Evolutionary conservation across 2,329 filamentous ascomycete species (phyloP), one percentile per base, ranked within the genome.

Genomic region (Ilyonectria sp.): DNA sequence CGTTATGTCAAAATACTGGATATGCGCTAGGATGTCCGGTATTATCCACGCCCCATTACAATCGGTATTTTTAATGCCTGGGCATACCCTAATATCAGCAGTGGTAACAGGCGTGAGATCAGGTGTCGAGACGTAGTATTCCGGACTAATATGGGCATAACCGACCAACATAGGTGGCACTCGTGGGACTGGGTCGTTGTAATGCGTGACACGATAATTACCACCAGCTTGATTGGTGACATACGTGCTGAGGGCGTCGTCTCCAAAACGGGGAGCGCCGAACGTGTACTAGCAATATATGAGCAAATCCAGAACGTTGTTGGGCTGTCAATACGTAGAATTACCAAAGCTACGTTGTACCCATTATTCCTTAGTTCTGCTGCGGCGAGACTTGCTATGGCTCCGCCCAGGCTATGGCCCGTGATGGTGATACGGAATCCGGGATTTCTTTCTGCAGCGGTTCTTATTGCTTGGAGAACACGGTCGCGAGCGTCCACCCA

Each of bases 371-470:
- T 86, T 23, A 92, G 79, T 69, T 87, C 83, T 1, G 85, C 88
- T 0, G 85, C 88, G 0, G 85, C 91, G 6, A 94, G 77, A 7
- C 86, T 88, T 44, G 87, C 89, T 2, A 93, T 82, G 7, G 90
- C 90, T 31, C 84, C 92, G 50, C 92, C 92, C 4, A 94, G 87
- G 11, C 89, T 92, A 82, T 93, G 91, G 35, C 92, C 92, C 0
- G 90, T 90, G n/a, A 86, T 79, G n/a, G 91, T 76, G 75, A 92
- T 75, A 50, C 77, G 78, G 81, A 86, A 91, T 54, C 66, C 69
- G 1, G 90, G 88, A 79, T 89, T 79, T 3, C 21, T n/a, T 26
- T 82, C 76, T 1, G 75, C 73, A 43, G 88, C 87, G 2, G 77
- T 66, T 19, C 78, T 69, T 23, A 92, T 75, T 54, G 83, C 84